Evolutionary conservation across 768 basidiomycete species (phyloP), one percentile per base, ranked within the genome.

Genomic region (Grammothele lineata): DNA sequence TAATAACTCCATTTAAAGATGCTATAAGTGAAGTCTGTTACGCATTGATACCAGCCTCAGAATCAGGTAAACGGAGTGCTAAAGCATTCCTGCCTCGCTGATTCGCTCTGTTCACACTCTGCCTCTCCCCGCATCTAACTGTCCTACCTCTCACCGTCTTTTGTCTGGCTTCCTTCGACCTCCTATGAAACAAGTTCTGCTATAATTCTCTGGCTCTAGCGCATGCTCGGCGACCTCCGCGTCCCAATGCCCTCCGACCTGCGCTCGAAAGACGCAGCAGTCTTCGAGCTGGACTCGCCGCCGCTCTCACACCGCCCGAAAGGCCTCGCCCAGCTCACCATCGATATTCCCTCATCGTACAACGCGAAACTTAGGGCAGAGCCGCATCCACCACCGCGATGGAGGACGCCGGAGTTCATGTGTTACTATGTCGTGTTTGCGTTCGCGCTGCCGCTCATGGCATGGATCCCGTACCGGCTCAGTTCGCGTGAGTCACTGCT

Each of bases 361-460:
- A 65, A 60, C 22, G 62, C 62, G 10, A 44, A 56, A 47, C 48
- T 57, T 17, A 63, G 62, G 41, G 45, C 55, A 21, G 50, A 53
- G 26, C 51, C 39, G 5, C 57, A 58, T 19, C 64, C 69, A 3
- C 70, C 72, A 2, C 57, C 87, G 19, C 69, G 88, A 67, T 97
- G 94, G 95, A 69, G 64, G 35, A 87, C 89, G 0, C 62, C 69
- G 9, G 96, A 98, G 62, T 97, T 95, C 68, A 71, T 77, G 53
- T 56, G 85, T 33, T 98, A 97, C 65, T 81, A 72, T 51, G 51
- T 81, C 25, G 70, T 83, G 2, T 77, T 82, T 11, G 60, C 70
- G 12, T 41, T 84, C 18, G 82, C 76, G 6, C 65, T 97, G 24
- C 83, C 87, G 3, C 55, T 81, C 43, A 87, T 97, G 86, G 68